Conservation (phyloP, 1,284 basidiomycete species). For the Apiotrichum akiyoshidainum region DNA sequence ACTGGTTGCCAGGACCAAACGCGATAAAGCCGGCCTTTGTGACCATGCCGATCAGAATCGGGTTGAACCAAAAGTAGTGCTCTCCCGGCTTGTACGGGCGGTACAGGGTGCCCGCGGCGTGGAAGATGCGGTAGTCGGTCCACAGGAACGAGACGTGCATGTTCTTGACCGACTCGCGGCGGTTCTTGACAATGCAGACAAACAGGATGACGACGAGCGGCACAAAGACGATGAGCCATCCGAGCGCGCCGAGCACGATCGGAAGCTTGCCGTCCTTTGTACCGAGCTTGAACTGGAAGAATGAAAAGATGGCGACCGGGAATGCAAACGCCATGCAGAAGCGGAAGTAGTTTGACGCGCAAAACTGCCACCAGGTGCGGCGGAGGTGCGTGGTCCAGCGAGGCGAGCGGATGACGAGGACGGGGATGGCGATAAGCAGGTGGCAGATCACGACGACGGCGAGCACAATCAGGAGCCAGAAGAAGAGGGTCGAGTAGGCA, state of each 20-base stretch:
- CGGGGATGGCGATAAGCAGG: constrained; percentile 56
- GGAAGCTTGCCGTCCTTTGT: constrained; percentile 73
- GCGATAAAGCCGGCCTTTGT: constrained; percentile 68
- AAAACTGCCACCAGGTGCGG: constrained; percentile 56
- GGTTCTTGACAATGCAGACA: constrained; percentile 31
- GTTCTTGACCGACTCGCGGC: constrained; percentile 31
- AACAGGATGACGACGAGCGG: constrained; percentile 53
- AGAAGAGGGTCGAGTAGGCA: constrained; percentile 77
- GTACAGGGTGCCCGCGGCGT: constrained; percentile 48
- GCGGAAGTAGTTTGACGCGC: constrained; percentile 49
- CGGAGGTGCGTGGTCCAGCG: constrained; percentile 47
- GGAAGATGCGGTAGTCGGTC: constrained; percentile 46
- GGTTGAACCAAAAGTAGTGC: constrained; percentile 53
- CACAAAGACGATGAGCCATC: constrained; percentile 59
- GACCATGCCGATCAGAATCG: constrained; percentile 49
- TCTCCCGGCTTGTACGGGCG: constrained; percentile 50
- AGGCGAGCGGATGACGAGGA: constrained; percentile 32
- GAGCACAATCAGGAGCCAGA: constrained; percentile 63
- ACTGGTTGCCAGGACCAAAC: constrained; percentile 63
- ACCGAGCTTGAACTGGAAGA: constrained; percentile 82
- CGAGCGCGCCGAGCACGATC: constrained; percentile 61
- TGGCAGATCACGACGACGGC: constrained; percentile 59
- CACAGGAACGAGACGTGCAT: constrained; percentile 44
- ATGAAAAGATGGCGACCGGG: constrained; percentile 70
- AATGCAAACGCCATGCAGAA: constrained; percentile 61